Conservation (phyloP, 139 green algal species). For the Coccomyxa sp. region DNA sequence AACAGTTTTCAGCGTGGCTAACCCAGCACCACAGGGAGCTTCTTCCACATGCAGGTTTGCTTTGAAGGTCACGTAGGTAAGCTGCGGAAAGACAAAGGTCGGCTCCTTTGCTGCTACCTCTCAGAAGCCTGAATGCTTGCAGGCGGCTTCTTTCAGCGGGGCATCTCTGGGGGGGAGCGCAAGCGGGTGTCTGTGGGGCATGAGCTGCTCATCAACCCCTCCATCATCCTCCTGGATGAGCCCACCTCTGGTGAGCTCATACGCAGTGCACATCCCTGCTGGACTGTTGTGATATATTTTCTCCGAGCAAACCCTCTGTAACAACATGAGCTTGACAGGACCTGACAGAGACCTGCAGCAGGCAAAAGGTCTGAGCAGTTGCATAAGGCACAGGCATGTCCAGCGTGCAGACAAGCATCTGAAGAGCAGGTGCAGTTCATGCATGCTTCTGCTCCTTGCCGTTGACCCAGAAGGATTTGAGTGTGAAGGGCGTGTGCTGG, state of each 20-base stretch:
- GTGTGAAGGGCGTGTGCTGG: too few relatives aligned
- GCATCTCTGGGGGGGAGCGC: conserved; percentile 89
- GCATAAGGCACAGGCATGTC: background rate
- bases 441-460: background rate
- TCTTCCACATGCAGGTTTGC: too few relatives aligned
- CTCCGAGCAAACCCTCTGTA: too few relatives aligned
- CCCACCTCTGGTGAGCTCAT: too few relatives aligned
- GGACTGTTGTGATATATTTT: background rate
- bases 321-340: conserved; percentile 13
- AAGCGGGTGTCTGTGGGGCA: conserved; percentile 85
- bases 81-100: too few relatives aligned
- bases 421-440: background rate
- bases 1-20: too few relatives aligned
- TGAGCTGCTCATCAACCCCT: conserved; percentile 93
- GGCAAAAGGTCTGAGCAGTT: background rate
- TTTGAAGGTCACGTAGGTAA: too few relatives aligned
- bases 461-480: background rate
- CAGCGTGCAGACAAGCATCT: background rate
- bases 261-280: too few relatives aligned
- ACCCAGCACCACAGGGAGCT: too few relatives aligned
- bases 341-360: background rate
- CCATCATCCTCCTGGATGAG: conserved; percentile 82
- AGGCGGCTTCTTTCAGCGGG: conserved; percentile 74
- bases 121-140: too few relatives aligned
- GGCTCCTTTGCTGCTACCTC: too few relatives aligned